Percentiles rank a stretch among this genome's conserved stretches.
These are phyloP conservation scores for Penicillium sp. DNA, from an alignment of 2,329 filamentous ascomycete genomes.

Conservation along the genomic window DNA sequence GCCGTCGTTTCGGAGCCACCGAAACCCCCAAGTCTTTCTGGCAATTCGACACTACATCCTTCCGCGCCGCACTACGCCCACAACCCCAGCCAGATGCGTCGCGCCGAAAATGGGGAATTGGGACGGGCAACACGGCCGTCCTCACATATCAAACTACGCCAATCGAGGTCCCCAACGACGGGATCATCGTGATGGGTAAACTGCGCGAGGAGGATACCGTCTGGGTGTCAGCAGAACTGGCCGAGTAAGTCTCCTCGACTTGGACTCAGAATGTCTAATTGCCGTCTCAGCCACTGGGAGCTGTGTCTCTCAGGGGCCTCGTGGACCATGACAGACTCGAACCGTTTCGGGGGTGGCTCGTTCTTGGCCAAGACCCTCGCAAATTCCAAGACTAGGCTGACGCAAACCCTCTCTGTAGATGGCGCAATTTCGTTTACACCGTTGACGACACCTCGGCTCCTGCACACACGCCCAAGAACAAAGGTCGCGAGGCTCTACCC, in stretches of 20 bases:
- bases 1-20: constrained; percentile 25
- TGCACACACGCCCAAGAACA: constrained; percentile 41
- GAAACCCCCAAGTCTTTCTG: constrained; percentile 28
- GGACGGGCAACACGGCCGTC: constrained; percentile 14
- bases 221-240: constrained; percentile 48
- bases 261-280: background rate
- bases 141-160: constrained; percentile 30
- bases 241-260: constrained; percentile 38
- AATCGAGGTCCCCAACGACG: constrained; percentile 38
- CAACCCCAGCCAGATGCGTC: constrained; percentile 6
- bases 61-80: constrained; percentile 14
- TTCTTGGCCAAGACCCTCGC: background rate
- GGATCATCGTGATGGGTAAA: constrained; percentile 49
- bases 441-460: constrained; percentile 39
- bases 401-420: constrained; percentile 30
- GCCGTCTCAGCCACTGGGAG: background rate
- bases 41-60: constrained; percentile 28
- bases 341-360: background rate
- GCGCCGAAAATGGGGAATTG: constrained; percentile 25
- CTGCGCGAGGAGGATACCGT: constrained; percentile 45
- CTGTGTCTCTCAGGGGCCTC: background rate
- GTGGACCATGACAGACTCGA: background rate
- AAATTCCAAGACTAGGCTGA: background rate
- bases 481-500: constrained; percentile 48
- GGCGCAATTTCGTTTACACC: constrained; percentile 49